Evolutionary conservation across 495 filamentous ascomycete species (phyloP), one percentile per base, ranked within the genome.

Genomic region (Penicillium argentinense): DNA sequence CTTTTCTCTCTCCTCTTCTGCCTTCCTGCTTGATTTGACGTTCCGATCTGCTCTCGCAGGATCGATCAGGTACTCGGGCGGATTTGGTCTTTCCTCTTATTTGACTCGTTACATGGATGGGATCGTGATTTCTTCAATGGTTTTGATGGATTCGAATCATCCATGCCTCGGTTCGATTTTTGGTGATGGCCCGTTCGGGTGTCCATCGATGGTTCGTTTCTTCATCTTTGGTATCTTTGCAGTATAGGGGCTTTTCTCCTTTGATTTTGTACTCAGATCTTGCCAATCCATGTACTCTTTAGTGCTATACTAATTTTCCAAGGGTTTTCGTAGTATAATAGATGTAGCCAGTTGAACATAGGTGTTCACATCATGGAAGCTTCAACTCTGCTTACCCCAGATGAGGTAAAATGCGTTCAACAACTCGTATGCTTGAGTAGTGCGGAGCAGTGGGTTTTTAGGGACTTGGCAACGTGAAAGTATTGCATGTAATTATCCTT

Each of bases 271-370:
- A 49, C 39, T 37, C 34, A 59, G 52, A 50, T 51, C 27, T 39
- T 36, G 23, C 47, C 45, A 56, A 61, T 63, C 45, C 50, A 60
- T 61, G 54, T 61, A 62, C 46, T 52, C 59, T 56, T 39, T 56
- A 59, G 9, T 36, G 19, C 16, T 27, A 47, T 5, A 22, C 14
- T 34, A n/a, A n/a, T n/a, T n/a, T n/a, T n/a, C n/a, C n/a, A n/a
- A n/a, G n/a, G n/a, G n/a, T n/a, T n/a, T n/a, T n/a, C n/a, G n/a
- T n/a, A n/a, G n/a, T n/a, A n/a, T n/a, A n/a, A n/a, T n/a, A n/a
- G n/a, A n/a, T n/a, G n/a, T n/a, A n/a, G n/a, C n/a, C n/a, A n/a
- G n/a, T n/a, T n/a, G n/a, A n/a, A n/a, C n/a, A n/a, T n/a, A n/a
- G n/a, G n/a, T n/a, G n/a, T n/a, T n/a, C n/a, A n/a, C n/a, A n/a